Conservation (phyloP, 2,329 filamentous ascomycete genomes). For the Penicillium sp. region DNA sequence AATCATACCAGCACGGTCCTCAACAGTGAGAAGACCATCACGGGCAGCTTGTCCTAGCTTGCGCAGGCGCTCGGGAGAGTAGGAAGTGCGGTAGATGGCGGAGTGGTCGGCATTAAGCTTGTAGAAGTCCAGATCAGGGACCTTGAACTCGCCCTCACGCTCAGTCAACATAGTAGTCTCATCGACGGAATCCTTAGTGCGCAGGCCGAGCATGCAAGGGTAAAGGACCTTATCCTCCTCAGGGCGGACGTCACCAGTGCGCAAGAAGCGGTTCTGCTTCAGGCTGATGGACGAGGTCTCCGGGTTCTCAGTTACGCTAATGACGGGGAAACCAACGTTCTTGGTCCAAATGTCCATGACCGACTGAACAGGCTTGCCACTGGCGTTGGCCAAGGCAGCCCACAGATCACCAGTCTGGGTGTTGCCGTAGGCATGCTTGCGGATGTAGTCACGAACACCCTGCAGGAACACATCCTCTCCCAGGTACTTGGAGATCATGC, state of each 20-base stretch:
- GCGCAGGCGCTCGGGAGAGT: constrained; percentile 76
- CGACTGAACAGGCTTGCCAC: constrained; percentile 84
- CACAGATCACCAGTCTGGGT: constrained; percentile 89
- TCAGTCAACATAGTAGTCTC: constrained; percentile 70
- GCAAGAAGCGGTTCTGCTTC: constrained; percentile 92
- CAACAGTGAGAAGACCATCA: constrained; percentile 74
- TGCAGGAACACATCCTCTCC: constrained; percentile 93
- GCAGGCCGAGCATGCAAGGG: constrained; percentile 84
- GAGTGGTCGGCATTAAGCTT: constrained; percentile 96
- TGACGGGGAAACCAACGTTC: constrained; percentile 89
- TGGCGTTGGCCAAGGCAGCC: constrained; percentile 82
- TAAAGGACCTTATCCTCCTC: constrained; percentile 88
- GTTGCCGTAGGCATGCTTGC: constrained; percentile 96
- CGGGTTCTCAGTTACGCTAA: constrained; percentile 78
- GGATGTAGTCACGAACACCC: constrained; percentile 85
- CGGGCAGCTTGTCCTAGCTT: constrained; percentile 89
- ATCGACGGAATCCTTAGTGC: constrained; percentile 79
- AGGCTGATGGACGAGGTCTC: constrained; percentile 73
- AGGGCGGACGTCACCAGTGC: constrained; percentile 88
- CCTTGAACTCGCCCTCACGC: constrained; percentile 74
- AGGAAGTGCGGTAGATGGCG: constrained; percentile 87
- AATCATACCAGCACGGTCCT: constrained; percentile 93
- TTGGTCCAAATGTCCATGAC: constrained; percentile 98
- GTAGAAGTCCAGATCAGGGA: constrained; percentile 83
- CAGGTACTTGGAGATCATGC: constrained; percentile 95